These are phyloP conservation scores for Triadica sebifera DNA, from an alignment of 345 rosid genomes.

Conservation along the genomic window DNA sequence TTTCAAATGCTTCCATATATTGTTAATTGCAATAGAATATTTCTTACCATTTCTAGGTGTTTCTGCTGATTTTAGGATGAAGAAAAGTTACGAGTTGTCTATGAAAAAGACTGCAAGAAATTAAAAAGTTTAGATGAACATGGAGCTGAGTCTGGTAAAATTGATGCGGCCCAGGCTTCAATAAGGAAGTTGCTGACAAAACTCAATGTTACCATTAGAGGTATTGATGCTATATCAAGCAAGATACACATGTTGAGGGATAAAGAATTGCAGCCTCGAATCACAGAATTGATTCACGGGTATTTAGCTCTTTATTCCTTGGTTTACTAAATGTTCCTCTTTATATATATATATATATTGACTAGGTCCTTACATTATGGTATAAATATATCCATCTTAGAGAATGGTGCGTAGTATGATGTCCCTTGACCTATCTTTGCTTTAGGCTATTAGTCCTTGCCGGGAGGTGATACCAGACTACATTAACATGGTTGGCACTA, in stretches of 20 bases:
- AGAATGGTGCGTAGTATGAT: not conserved
- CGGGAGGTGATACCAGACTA: not conserved
- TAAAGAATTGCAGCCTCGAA: slow-evolving; percentile 81
- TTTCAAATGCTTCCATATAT: slow-evolving; percentile 2
- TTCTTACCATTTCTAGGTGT: slow-evolving; percentile 24
- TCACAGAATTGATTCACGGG: slow-evolving; percentile 76
- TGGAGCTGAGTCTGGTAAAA: slow-evolving; percentile 81
- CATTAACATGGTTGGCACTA: not conserved
- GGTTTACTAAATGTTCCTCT: not conserved
- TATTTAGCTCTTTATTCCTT: slow-evolving; percentile 27
- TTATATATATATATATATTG: too few species aligned
- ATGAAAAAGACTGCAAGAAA: slow-evolving; percentile 72
- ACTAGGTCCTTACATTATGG: not conserved
- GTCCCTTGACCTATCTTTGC: not conserved
- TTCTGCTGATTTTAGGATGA: slow-evolving; percentile 65
- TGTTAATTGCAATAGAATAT: slow-evolving; percentile 16
- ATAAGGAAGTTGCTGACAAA: slow-evolving; percentile 69
- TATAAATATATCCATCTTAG: not conserved
- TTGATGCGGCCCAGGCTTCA: slow-evolving; percentile 65
- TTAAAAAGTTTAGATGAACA: slow-evolving; percentile 53
- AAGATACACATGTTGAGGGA: slow-evolving; percentile 86
- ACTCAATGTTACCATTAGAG: slow-evolving; percentile 63
- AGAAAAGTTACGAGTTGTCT: slow-evolving; percentile 72
- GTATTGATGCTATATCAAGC: slow-evolving; percentile 70
- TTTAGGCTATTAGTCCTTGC: not conserved